Base-by-base conservation (phyloP, 805 yeast species). In the Candida pseudoglaebosa region DNA sequence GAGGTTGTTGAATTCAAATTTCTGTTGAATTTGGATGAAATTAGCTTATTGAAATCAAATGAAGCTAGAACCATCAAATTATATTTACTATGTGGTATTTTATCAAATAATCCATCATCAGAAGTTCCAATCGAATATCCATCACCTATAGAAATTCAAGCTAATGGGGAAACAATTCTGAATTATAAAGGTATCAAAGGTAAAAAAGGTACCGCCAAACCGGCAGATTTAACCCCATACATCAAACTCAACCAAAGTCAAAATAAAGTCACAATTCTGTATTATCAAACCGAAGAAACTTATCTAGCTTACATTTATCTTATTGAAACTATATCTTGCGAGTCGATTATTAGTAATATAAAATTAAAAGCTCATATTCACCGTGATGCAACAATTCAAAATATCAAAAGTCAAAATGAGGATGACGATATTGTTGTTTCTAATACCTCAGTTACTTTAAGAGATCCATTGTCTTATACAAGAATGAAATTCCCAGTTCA, bases 401-500 rank as follows among this genome's bases (percentile, higher is more conserved):
- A 75, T 26, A 71, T 87, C 16, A 45, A 57, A 38, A 51, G 56
- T 16, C 60, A 64, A 37, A 66, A 70, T 28, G 56, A 46, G 26
- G 61, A 57, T 36, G 96, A 85, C 39, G 91, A 84, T 39, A 57
- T 87, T 4, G 72, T 78, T 4, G 82, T 85, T 24, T 77, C 83
- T 17, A 73, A 82, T 1, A 78, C 86, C 13, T 70, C 77, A 1
- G 65, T 87, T 37, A 72, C 88, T 13, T 65, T 93, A 41, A 77
- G 75, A 45, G 90, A 95, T 54, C 97, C 96, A 0, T 67, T 90
- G 4, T 77, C 93, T 2, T 82, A 77, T 52, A 70, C 77, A 6
- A 71, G 85, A 40, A 82, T 93, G 73, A 65, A 68, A 39, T 59
- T 73, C 37, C 98, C 99, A 0, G 77, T 80, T 1, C 76, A 87